A percentile compares a stretch with the other conserved stretches of the same genome.
Evolutionary conservation across 2,329 filamentous ascomycete genomes (phyloP).

Genomic region (Aspergillus costaricaensis): DNA sequence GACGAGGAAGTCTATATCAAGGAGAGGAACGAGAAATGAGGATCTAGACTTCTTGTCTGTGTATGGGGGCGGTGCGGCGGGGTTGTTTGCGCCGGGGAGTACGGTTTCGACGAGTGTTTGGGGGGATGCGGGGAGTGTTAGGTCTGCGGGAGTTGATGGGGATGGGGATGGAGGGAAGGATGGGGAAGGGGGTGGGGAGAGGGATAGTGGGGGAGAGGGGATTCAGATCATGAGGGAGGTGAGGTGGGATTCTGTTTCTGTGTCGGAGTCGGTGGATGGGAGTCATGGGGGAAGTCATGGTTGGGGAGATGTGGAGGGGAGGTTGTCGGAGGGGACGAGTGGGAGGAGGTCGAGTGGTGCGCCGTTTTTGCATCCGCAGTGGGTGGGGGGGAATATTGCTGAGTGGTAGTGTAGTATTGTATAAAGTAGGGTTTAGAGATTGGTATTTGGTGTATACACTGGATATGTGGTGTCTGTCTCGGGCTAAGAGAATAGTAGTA

Average conservation of each 20-base stretch:
- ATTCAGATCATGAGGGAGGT: conserved; percentile 34
- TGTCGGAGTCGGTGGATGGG: not conserved
- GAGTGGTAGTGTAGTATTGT: no score
- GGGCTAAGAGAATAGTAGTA: no score
- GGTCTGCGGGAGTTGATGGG: not conserved
- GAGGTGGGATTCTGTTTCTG: conserved; percentile 25
- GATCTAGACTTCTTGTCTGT: no score
- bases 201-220: conserved; percentile 18
- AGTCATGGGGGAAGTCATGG: not conserved
- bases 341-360: not conserved
- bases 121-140: no score
- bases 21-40: no score
- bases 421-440: no score
- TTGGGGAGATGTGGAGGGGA: not conserved
- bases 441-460: no score
- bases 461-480: no score
- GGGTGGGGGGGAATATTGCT: not conserved
- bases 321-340: not conserved
- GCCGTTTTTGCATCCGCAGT: not conserved
- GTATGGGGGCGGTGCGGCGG: not conserved
- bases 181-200: conserved; percentile 11
- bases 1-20: no score
- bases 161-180: not conserved
- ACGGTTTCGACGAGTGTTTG: no score
- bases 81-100: not conserved